Evolutionary conservation across 306 rosid species (phyloP).

Genomic region (Cercis canadensis): DNA sequence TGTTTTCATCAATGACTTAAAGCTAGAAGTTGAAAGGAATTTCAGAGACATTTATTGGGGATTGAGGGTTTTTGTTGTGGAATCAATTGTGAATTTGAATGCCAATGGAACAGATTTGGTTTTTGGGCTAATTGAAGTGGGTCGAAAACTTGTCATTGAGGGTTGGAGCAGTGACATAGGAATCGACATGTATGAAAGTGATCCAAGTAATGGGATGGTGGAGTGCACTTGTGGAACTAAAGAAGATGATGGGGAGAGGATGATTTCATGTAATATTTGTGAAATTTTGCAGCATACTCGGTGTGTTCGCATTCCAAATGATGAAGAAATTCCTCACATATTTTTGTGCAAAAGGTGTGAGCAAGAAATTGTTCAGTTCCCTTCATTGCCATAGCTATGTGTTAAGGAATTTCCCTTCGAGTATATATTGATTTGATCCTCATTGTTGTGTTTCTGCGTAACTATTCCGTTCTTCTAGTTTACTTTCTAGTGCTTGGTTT

Average conservation of each 20-base stretch:
- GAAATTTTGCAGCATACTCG: no score
- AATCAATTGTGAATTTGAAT: constrained; percentile 50
- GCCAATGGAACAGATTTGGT: constrained; percentile 57
- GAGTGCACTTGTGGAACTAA: constrained; percentile 78
- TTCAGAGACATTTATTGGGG: constrained; percentile 82
- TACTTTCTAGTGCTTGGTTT: no score
- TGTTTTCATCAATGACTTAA: constrained; percentile 67
- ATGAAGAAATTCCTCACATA: constrained; percentile 69
- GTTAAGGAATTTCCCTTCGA: constrained; percentile 2
- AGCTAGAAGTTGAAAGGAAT: constrained; percentile 68
- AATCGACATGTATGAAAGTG: constrained; percentile 42
- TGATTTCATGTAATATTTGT: constrained; percentile 84
- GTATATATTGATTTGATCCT: constrained; percentile 18
- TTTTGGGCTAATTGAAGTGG: constrained; percentile 61
- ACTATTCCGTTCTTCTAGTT: no score
- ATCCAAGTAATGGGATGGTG: constrained; percentile 46
- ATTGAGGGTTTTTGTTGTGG: constrained; percentile 63
- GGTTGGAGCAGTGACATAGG: constrained; percentile 43
- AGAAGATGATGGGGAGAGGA: constrained; percentile 87
- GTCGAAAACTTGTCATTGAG: constrained; percentile 61
- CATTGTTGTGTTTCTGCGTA: no score
- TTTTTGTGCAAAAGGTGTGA: constrained; percentile 83
- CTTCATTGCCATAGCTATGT: constrained; percentile 50
- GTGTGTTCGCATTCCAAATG: constrained; percentile 73
- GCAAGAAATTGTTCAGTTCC: no score